Conservation (phyloP, 2,329 filamentous ascomycete genomes). For the Anisogramma anomala region DNA sequence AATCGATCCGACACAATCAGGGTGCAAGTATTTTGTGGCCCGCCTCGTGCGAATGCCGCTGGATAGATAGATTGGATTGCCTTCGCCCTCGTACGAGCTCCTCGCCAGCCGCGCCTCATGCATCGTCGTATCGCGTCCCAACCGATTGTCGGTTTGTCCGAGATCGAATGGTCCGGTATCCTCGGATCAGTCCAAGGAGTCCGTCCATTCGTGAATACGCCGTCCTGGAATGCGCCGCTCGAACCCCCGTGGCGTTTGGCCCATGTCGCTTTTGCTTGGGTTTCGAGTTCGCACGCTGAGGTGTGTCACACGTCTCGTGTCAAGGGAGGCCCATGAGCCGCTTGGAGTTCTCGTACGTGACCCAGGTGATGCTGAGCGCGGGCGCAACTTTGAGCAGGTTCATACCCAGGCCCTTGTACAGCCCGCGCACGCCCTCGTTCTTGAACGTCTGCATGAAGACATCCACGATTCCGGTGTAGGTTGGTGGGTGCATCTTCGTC, state of each 20-base stretch:
- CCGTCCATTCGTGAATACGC: too few species aligned
- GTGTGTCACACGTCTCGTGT: too few species aligned
- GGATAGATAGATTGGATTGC: too few species aligned
- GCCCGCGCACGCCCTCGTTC: conserved; percentile 70
- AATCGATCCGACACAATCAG: conserved; percentile 11
- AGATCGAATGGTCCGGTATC: background rate
- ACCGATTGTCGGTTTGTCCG: background rate
- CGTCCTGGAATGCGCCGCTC: too few species aligned
- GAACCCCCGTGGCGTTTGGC: too few species aligned
- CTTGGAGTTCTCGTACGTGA: conserved; percentile 88
- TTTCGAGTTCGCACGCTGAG: too few species aligned
- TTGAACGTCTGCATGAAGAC: conserved; percentile 73
- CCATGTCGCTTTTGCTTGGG: too few species aligned
- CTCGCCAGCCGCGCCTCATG: background rate
- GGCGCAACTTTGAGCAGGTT: conserved; percentile 95
- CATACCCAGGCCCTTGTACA: conserved; percentile 91
- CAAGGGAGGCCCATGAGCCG: conserved; percentile 47
- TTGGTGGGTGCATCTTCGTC: conserved; percentile 78
- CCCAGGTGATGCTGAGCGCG: conserved; percentile 87
- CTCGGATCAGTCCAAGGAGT: too few species aligned
- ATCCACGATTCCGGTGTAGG: conserved; percentile 84
- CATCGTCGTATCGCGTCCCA: background rate
- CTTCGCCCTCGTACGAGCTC: conserved; percentile 1
- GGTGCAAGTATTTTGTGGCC: background rate
- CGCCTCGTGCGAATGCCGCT: conserved; percentile 7